A percentile compares a stretch with the other conserved stretches of the same genome.
Evolutionary conservation across 1,284 basidiomycete species (phyloP).

Genomic region (Ganoderma lingzhi): DNA sequence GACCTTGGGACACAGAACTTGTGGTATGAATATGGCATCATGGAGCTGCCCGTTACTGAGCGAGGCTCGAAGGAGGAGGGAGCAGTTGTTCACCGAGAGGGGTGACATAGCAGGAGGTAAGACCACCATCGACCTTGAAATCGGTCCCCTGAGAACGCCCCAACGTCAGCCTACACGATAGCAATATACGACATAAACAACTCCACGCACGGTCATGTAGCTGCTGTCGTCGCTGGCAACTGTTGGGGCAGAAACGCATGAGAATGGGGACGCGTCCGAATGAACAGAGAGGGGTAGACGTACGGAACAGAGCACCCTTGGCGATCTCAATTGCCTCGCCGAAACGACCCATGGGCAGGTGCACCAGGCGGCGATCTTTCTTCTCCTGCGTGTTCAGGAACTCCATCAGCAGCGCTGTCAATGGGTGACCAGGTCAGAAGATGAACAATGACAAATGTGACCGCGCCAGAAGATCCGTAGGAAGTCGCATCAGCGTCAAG

Average conservation of each 20-base stretch:
- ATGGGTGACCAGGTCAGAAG: background rate
- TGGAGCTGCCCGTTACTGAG: background rate
- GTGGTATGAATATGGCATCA: background rate
- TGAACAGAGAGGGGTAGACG: constrained; percentile 38
- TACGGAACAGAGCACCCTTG: constrained; percentile 90
- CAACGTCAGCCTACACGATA: background rate
- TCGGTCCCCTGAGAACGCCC: constrained; percentile 75
- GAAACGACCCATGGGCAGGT: constrained; percentile 96
- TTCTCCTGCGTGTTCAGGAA: constrained; percentile 98
- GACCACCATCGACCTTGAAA: constrained; percentile 93
- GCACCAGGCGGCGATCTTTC: constrained; percentile 87
- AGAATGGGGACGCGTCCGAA: background rate
- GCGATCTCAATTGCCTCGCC: constrained; percentile 97
- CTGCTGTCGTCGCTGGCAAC: constrained; percentile 88
- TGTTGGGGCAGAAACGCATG: constrained; percentile 39
- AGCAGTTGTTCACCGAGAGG: constrained; percentile 75
- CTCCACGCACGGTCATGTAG: constrained; percentile 75
- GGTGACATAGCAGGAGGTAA: constrained; percentile 90
- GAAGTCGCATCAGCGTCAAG: constrained; percentile 5
- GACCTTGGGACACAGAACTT: background rate
- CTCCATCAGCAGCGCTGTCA: constrained; percentile 92
- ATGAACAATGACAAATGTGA: background rate
- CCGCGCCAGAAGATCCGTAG: background rate
- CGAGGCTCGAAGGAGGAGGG: constrained; percentile 70
- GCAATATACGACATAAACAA: background rate